phyloP scores from a whole-genome alignment of 148 eudicot genomes.

The Rhododendron molle region DNA sequence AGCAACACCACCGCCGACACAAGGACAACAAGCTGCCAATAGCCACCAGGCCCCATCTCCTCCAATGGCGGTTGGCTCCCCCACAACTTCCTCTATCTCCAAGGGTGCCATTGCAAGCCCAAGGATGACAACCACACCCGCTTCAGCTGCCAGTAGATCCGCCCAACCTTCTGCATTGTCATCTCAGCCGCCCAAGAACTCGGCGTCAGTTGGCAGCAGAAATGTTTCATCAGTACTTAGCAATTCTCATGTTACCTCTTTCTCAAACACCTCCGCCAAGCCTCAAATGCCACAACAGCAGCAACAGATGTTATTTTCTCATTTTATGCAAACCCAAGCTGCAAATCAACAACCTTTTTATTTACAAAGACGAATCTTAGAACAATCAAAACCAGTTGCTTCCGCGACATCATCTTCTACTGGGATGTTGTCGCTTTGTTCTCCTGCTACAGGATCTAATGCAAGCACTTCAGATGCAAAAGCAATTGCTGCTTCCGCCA shows the following conservation, averaged over 20 bases:
- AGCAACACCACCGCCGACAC: constrained; percentile 38
- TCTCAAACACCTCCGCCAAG: constrained; percentile 33
- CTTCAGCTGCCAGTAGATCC: constrained; percentile 50
- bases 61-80: constrained; percentile 80
- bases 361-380: constrained; percentile 51
- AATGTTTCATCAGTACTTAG: constrained; percentile 64
- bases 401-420: constrained; percentile 33
- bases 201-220: constrained; percentile 32
- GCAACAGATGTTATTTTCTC: constrained; percentile 51
- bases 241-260: constrained; percentile 24
- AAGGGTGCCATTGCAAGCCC: constrained; percentile 89
- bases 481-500: constrained; percentile 59
- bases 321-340: constrained; percentile 46
- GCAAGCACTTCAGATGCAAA: constrained; percentile 59
- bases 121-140: constrained; percentile 36
- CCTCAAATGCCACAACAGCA: constrained; percentile 51
- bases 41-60: constrained; percentile 54
- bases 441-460: constrained; percentile 35
- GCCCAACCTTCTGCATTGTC: constrained; percentile 58
- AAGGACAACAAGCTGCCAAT: constrained; percentile 41
- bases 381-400: constrained; percentile 47
- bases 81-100: constrained; percentile 69
- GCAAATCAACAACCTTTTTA: constrained; percentile 47
- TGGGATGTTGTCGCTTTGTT: constrained; percentile 57
- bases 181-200: constrained; percentile 52